Evolutionary conservation across 163 green algal genomes (phyloP).

Genomic region (Scenedesmus sp.): DNA sequence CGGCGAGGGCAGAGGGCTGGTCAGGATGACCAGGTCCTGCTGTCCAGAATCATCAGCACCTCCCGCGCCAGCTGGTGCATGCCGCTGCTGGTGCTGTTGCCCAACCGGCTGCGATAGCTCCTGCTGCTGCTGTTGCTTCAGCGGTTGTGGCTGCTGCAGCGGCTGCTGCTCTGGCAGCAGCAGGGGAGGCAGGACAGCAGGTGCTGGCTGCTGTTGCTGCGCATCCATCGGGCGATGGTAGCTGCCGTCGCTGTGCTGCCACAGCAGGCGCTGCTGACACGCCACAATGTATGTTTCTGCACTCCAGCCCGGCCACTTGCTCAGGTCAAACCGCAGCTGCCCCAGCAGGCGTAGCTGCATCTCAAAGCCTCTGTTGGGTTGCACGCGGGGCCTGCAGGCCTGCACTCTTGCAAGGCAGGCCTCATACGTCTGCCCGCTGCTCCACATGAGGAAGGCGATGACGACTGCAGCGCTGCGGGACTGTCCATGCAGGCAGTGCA

Average conservation of each 20-base stretch:
- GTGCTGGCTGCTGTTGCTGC: constrained; percentile 48
- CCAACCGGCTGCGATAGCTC: not conserved
- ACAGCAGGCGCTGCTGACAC: constrained; percentile 67
- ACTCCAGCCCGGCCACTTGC: constrained; percentile 19
- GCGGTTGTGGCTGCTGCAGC: not conserved
- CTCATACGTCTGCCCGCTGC: not conserved
- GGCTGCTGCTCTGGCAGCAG: not conserved
- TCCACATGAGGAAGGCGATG: constrained; percentile 70
- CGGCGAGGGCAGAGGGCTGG: not conserved
- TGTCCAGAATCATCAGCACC: not conserved
- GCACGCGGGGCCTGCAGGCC: not conserved
- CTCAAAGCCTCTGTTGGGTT: constrained; percentile 51
- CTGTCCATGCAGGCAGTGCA: constrained; percentile 68
- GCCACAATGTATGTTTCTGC: not conserved
- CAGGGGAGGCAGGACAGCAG: not conserved
- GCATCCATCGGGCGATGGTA: constrained; percentile 89
- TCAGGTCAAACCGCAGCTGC: constrained; percentile 2
- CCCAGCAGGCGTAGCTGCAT: constrained; percentile 53
- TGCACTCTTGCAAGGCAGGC: not conserved
- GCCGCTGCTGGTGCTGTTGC: not conserved
- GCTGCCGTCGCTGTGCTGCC: constrained; percentile 77
- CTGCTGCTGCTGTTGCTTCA: not conserved
- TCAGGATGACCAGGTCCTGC: not conserved
- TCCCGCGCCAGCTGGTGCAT: not conserved
- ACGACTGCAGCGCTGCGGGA: constrained; percentile 60